These are phyloP conservation scores for Porcisia deanei DNA, from an alignment of 208 protist genomes.

Conservation along the genomic window DNA sequence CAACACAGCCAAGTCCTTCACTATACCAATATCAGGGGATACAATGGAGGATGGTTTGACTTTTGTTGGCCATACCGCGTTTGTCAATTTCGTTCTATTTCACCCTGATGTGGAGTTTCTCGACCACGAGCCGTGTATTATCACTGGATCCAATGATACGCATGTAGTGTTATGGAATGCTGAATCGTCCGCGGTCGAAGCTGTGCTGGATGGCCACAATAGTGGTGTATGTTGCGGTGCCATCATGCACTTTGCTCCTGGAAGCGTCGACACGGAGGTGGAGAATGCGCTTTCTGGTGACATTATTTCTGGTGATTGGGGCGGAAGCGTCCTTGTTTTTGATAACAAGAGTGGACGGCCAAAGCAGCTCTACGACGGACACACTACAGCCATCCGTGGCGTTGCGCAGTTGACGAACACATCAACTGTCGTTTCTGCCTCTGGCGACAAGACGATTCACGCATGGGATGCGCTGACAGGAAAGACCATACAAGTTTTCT, in stretches of 20 bases:
- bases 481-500: slow-evolving; percentile 46
- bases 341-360: slow-evolving; percentile 49
- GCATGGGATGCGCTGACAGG: slow-evolving; percentile 65
- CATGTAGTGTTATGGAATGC: slow-evolving; percentile 72
- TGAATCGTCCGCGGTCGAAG: slow-evolving; percentile 46
- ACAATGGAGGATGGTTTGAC: slow-evolving; percentile 19
- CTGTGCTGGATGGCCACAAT: slow-evolving; percentile 67
- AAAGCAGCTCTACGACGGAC: slow-evolving; percentile 55
- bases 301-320: slow-evolving; percentile 82
- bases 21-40: slow-evolving; percentile 20
- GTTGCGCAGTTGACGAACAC: slow-evolving; percentile 63
- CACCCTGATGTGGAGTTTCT: slow-evolving; percentile 50
- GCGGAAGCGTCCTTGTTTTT: slow-evolving; percentile 62
- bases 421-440: slow-evolving; percentile 51
- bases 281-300: slow-evolving; percentile 35
- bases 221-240: slow-evolving; percentile 63
- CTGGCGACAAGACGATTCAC: slow-evolving; percentile 84
- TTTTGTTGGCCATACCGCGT: slow-evolving; percentile 68
- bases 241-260: slow-evolving; percentile 24
- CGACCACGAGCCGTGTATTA: slow-evolving; percentile 38
- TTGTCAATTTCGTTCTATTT: slow-evolving; percentile 81
- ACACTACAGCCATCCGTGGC: slow-evolving; percentile 62
- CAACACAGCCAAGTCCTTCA: slow-evolving; percentile 44
- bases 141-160: slow-evolving; percentile 79
- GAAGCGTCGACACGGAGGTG: slow-evolving; percentile 7